Percentiles rank a stretch among this genome's conserved stretches.
These are phyloP conservation scores for Carex kokanica DNA, from an alignment of 176 grass and related monocot species.

Conservation along the genomic window DNA sequence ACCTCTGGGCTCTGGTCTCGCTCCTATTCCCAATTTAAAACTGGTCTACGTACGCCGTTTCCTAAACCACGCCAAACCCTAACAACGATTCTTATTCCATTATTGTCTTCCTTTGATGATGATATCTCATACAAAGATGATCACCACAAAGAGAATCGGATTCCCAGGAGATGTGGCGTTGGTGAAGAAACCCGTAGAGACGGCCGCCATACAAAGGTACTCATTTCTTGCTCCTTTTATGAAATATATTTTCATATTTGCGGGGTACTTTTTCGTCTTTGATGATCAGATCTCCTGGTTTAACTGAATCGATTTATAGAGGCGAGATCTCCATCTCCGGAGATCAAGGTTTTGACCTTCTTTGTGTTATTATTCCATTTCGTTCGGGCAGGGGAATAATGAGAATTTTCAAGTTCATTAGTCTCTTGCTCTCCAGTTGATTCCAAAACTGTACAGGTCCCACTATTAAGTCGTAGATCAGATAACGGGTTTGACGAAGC, in stretches of 20 bases:
- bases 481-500: too few species aligned
- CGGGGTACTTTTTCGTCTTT: background rate
- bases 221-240: background rate
- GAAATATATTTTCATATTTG: background rate
- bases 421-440: background rate
- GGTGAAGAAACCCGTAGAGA: conserved; percentile 75
- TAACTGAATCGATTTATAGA: background rate
- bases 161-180: conserved; percentile 55
- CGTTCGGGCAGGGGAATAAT: background rate
- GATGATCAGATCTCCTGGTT: background rate
- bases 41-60: too few species aligned
- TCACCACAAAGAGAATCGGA: background rate
- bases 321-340: background rate
- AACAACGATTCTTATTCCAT: too few species aligned
- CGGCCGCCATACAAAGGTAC: conserved; percentile 74
- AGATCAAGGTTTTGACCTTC: background rate
- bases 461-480: too few species aligned
- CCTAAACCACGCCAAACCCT: too few species aligned
- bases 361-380: background rate
- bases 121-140: too few species aligned
- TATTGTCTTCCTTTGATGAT: too few species aligned
- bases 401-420: background rate
- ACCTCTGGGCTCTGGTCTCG: too few species aligned
- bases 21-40: too few species aligned
- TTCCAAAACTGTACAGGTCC: background rate